Evolutionary conservation across 2,329 filamentous ascomycete species (phyloP), one percentile per base, ranked within the genome.

Genomic region (Pestalotiopsis sp.): DNA sequence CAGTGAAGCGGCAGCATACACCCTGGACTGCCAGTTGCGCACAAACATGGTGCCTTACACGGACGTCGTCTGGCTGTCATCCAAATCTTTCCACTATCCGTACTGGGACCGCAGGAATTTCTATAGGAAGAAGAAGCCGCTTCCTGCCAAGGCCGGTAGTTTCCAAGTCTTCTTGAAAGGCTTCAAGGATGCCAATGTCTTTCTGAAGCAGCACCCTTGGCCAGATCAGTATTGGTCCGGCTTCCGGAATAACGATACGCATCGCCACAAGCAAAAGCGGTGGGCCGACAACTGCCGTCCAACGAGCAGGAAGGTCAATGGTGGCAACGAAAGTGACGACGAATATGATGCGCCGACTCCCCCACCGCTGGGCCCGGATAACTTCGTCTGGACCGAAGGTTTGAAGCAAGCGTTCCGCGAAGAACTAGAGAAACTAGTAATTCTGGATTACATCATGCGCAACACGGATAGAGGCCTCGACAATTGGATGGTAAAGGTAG

Each of bases 401-500:
- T 81, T 99, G 60, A 97, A 98, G 77, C 93, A 97, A 79, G 92
- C 93, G 0, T 97, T 99, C 78, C 87, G 96, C 49, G 96, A 99
- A 80, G 93, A 98, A 81, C 86, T 99, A 62, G 96, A 99, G 82
- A 98, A 98, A 80, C 85, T 99, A 7, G 97, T 99, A 25, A 97
- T 99, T 75, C 81, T 99, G 72, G 96, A 99, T 81, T 99, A 99
- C 79, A 97, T 99, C 72, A 99, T 99, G 96, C 90, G 96, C 68
- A 99, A 99, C 77, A 99, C 96, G 1, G 96, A 99, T 79, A 89
- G 96, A 81, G 96, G 96, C 1, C 85, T 98, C 68, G 96, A 99
- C 79, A 99, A 99, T 75, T 99, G 96, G 96, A 99, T 99, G 96
- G 94, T 99, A 77, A 96, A 94, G 80, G 93, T 99, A 39, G 95